Evolutionary conservation across 257 asterid genomes (phyloP).

Genomic region (Plantago ovata): DNA sequence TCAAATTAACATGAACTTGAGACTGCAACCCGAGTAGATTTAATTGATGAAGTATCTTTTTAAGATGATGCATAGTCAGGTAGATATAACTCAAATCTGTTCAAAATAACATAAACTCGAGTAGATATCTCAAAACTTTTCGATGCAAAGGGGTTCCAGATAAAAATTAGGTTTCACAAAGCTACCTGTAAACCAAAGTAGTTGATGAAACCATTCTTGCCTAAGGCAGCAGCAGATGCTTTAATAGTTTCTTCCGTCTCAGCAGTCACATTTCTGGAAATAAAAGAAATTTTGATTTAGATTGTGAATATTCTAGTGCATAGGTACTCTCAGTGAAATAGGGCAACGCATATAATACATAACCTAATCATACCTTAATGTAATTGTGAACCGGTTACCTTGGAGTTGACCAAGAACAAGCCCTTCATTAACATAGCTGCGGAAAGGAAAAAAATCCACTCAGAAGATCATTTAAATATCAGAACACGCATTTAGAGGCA

Average conservation of each 20-base stretch:
- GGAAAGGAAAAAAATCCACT: conserved; percentile 17
- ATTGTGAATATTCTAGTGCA: conserved; percentile 11
- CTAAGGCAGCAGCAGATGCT: conserved; percentile 71
- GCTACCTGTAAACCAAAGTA: conserved; percentile 93
- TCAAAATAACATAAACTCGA: not conserved
- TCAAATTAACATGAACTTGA: no score
- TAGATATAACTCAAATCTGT: not conserved
- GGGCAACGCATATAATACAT: not conserved
- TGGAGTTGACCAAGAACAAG: conserved; percentile 89
- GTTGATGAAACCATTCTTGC: conserved; percentile 78
- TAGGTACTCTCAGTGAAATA: not conserved
- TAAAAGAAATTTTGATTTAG: conserved; percentile 3
- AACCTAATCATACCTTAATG: conserved; percentile 52
- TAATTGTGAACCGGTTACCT: conserved; percentile 86
- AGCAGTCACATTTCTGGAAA: conserved; percentile 70
- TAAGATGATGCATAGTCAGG: not conserved
- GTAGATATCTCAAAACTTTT: not conserved
- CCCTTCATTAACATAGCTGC: conserved; percentile 86
- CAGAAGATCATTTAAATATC: conserved; percentile 14
- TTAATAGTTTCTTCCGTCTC: conserved; percentile 67
- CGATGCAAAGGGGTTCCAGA: conserved; percentile 3
- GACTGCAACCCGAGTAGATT: no score
- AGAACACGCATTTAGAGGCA: conserved; percentile 20
- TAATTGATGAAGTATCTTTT: no score
- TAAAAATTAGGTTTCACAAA: conserved; percentile 15